Base-by-base conservation (phyloP, 495 filamentous ascomycete genomes). In the Aspergillus hancockii region DNA sequence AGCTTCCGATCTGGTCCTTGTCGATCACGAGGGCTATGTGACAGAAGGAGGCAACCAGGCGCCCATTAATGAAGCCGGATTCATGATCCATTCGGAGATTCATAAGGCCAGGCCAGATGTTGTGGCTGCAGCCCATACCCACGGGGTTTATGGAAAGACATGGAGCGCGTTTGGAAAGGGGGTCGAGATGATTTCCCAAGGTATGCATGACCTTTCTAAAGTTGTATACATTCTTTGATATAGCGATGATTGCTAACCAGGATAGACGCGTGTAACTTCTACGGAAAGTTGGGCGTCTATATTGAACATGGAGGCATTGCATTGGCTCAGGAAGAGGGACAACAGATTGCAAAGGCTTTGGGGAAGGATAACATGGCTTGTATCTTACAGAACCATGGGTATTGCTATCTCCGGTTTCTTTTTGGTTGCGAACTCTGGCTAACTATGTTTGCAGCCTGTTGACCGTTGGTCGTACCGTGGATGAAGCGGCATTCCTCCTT, bases 361-460 rank as follows among this genome's bases (percentile, higher is more conserved):
- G 87, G 88, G 14, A 70, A 79, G 51, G 80, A 84, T 12, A 89
- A 87, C 61, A 84, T 86, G 31, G 83, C 79, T 9, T 78, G 74
- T 54, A 87, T 90, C 46, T 67, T 90, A 13, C 85, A 88, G 70
- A 90, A 90, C 60, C 87, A 90, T 67, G 87, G 86, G 74, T 77
- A 32, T 59, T 67, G 10, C 38, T 61, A 19, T 0, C 3, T 18
- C 1, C 19, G 23, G 12, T 22, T 32, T 14, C 7, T 32, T 50
- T 36, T 34, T 40, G 9, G 18, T 19, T 25, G 10, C 18, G 12
- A 12, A 49, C 30, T 3, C 18, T 5, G 16, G 18, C 4, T 34
- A 19, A n/a, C 18, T 9, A 34, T 40, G 14, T 49, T 23, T 57
- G 16, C 45, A 79, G 76, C 23, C 71, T 89, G 23, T 66, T 88